These are phyloP conservation scores for Colletotrichum musicola DNA, from an alignment of 2,329 filamentous ascomycete species.

Conservation along the genomic window DNA sequence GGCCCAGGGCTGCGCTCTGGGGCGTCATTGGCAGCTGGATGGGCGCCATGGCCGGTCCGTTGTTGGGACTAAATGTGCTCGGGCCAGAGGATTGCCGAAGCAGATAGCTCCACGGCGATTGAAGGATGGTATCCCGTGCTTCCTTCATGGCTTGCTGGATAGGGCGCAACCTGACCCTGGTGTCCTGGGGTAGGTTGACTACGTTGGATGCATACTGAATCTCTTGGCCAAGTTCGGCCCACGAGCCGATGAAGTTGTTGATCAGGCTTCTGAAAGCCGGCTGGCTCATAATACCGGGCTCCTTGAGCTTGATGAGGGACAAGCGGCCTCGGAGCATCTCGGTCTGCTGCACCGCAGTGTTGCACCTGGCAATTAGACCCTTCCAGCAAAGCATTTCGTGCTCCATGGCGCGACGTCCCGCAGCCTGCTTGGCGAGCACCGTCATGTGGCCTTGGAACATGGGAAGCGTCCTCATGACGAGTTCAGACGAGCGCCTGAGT, in stretches of 20 bases:
- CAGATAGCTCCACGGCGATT: constrained; percentile 68
- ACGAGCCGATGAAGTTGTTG: constrained; percentile 79
- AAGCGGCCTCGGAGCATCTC: constrained; percentile 80
- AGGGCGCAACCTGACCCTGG: constrained; percentile 80
- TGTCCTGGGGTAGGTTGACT: constrained; percentile 71
- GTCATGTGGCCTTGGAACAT: constrained; percentile 76
- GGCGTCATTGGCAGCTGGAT: constrained; percentile 82
- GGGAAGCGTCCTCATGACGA: constrained; percentile 79
- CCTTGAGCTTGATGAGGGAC: constrained; percentile 85
- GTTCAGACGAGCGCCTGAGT: constrained; percentile 78
- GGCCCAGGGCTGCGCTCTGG: constrained; percentile 87
- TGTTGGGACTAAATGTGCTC: constrained; percentile 41
- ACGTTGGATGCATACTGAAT: constrained; percentile 68
- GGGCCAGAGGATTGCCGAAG: constrained; percentile 44
- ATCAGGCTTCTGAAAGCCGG: constrained; percentile 76
- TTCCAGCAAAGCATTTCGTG: constrained; percentile 76
- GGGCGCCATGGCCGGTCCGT: constrained; percentile 47
- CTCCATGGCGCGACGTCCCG: constrained; percentile 70
- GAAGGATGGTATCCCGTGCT: constrained; percentile 77
- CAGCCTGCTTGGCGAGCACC: constrained; percentile 72
- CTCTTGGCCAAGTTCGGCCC: constrained; percentile 73
- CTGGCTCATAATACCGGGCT: constrained; percentile 79
- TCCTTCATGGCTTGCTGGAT: constrained; percentile 88
- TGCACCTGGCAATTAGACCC: constrained; percentile 78
- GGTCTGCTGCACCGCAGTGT: constrained; percentile 77